Conservation (phyloP, 2,329 filamentous ascomycete genomes). For the Fusarium sp. region DNA sequence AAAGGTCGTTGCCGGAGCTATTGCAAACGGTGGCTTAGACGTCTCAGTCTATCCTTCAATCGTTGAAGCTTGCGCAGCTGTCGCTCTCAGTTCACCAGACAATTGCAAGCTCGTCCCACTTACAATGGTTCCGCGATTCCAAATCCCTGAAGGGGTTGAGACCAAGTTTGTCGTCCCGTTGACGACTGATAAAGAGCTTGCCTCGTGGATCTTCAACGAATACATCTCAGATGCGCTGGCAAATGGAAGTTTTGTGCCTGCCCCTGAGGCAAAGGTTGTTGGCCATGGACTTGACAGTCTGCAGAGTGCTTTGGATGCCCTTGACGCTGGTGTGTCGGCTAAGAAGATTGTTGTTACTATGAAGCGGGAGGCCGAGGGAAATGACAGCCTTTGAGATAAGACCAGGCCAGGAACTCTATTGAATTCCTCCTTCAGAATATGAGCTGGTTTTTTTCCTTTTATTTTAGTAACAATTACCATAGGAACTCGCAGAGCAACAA, state of each 20-base stretch:
- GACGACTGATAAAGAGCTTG: neutral
- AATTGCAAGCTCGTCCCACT: constrained; percentile 12
- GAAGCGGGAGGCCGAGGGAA: neutral
- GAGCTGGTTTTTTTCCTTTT: neutral
- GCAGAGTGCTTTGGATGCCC: constrained; percentile 2
- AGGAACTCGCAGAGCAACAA: neutral
- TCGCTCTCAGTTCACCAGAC: constrained; percentile 7
- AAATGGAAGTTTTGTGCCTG: constrained; percentile 5
- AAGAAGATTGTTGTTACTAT: constrained; percentile 19
- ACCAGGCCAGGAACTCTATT: neutral
- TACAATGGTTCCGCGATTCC: constrained; percentile 14
- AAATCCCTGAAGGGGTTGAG: constrained; percentile 5
- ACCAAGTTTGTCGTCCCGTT: constrained; percentile 18
- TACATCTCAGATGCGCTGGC: neutral
- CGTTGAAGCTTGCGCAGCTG: constrained; percentile 8
- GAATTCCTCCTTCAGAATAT: neutral
- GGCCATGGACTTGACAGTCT: constrained; percentile 5
- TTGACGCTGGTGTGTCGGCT: constrained; percentile 9
- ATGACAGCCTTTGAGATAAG: neutral
- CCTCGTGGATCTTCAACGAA: constrained; percentile 7
- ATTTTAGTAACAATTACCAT: too few species aligned
- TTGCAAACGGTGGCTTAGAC: constrained; percentile 12
- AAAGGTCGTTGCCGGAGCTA: constrained; percentile 3
- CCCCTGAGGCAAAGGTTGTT: neutral
- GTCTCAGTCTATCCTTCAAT: constrained; percentile 4